Evolutionary conservation across 129 eudicot genomes (phyloP), one percentile per base, ranked within the genome.

Genomic region (Centella asiatica): DNA sequence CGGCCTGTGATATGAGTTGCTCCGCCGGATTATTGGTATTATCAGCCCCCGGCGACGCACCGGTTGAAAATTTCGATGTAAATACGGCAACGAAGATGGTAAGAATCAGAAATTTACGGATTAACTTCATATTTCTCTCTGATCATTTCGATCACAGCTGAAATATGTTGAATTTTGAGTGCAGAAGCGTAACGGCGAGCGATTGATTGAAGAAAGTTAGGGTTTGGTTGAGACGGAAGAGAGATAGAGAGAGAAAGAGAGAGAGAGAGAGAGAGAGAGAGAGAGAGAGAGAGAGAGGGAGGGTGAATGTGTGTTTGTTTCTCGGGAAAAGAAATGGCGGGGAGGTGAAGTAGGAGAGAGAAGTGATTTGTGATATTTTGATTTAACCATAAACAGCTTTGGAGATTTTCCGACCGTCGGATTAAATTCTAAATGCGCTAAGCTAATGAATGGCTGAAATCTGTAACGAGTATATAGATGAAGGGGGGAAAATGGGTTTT

Each of bases 261-360:
- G n/a, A n/a, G n/a, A n/a, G n/a, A n/a, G n/a, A n/a, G n/a, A n/a
- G n/a, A n/a, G n/a, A n/a, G n/a, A n/a, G n/a, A n/a, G n/a, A n/a
- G n/a, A n/a, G n/a, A n/a, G n/a, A n/a, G n/a, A n/a, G n/a, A n/a
- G n/a, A n/a, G n/a, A n/a, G n/a, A n/a, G n/a, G n/a, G n/a, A n/a
- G n/a, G 28, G 57, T 24, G 24, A 12, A 32, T n/a, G 63, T 34
- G 29, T 57, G 14, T 34, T 57, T 58, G 4, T 34, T 58, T 34
- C 3, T 32, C 63, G 62, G 42, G 20, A 15, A 54, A 55, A 55
- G 42, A 55, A 58, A 58, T 58, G 63, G 63, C 63, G 20, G 63
- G 63, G 63, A 58, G 63, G 6, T 58, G 63, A 58, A 58, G 40
- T 58, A 58, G 63, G 63, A 25, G 19, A 8, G 51, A 19, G 23